phyloP scores from a whole-genome alignment of 2,329 filamentous ascomycete species.

The Colletotrichum ledebouriae region DNA sequence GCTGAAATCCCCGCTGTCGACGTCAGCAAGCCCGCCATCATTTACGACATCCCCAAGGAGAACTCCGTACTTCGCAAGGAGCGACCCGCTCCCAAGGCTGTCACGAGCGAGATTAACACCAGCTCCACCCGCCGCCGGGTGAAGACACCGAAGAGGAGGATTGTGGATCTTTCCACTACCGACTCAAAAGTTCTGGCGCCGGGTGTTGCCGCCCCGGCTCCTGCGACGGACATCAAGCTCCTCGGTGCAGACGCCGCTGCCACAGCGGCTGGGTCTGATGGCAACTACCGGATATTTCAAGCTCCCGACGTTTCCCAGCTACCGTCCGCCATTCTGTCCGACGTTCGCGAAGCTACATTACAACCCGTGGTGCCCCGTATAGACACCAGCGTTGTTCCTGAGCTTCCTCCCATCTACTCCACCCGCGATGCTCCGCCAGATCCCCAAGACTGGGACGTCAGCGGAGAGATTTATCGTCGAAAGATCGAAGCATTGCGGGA shows the following conservation, averaged over 20 bases:
- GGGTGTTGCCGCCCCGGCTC: slow-evolving; percentile 24
- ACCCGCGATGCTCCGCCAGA: slow-evolving; percentile 50
- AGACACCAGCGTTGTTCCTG: slow-evolving; percentile 53
- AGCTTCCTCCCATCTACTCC: slow-evolving; percentile 50
- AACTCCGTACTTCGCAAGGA: slow-evolving; percentile 71
- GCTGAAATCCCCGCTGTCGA: slow-evolving; percentile 74
- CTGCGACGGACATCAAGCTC: slow-evolving; percentile 29
- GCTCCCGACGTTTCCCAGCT: slow-evolving; percentile 54
- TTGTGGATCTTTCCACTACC: slow-evolving; percentile 73
- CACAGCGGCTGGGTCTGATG: slow-evolving; percentile 43
- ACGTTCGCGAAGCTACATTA: slow-evolving; percentile 50
- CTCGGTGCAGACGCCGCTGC: slow-evolving; percentile 32
- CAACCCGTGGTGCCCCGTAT: slow-evolving; percentile 55
- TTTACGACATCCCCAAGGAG: slow-evolving; percentile 66
- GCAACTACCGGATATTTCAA: slow-evolving; percentile 62
- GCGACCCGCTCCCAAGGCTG: slow-evolving; percentile 63
- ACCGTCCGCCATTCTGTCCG: slow-evolving; percentile 49
- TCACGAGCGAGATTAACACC: slow-evolving; percentile 70
- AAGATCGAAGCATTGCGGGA: slow-evolving; percentile 89
- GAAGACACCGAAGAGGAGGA: slow-evolving; percentile 71
- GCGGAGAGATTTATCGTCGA: slow-evolving; percentile 84
- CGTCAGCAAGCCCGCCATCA: slow-evolving; percentile 75
- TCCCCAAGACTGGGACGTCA: slow-evolving; percentile 72
- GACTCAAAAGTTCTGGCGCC: slow-evolving; percentile 50
- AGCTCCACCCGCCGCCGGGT: slow-evolving; percentile 70